Evolutionary conservation across 352 stramenopile genomes (phyloP), one percentile per base, ranked within the genome.

Genomic region (Pythium brachiatum): DNA sequence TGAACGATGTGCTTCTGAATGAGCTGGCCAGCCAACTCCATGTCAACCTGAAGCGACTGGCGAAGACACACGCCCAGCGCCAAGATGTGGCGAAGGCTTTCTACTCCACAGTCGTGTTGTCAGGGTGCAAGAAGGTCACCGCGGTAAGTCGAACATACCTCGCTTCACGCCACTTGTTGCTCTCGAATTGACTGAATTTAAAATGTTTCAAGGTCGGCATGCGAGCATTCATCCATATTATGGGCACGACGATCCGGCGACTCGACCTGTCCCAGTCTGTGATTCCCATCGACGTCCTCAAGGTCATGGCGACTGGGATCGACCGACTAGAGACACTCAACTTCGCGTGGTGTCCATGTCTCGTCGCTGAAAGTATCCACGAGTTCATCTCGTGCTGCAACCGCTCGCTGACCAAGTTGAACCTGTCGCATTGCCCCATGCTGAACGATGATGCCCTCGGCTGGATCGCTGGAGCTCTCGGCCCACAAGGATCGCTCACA

Each of bases 311-410:
- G 5, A 86, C 83, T 1, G 70, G 80, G 7, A 86, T 93, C 48
- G 72, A 87, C 25, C 55, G 55, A 23, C 69, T 93, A 1, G 78
- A 90, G 11, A 44, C 29, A 8, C 62, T 91, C 9, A 68, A 91
- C 39, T 83, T 91, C 53, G 89, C 83, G 26, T 76, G 46, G 25
- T 93, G 80, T 38, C 69, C 69, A 16, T 66, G 70, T 39, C 71
- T 94, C 25, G 70, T 75, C 21, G 79, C 72, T 47, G 81, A 91
- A 44, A 66, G 70, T 21, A 57, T 92, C 21, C 82, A 76, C 21
- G 79, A 79, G 47, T 88, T 94, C 47, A 80, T 92, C n/a, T 83
- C 76, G 1, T 92, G 84, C 57, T 89, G 82, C 60, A 89, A 73
- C 20, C 55, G 60, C 6, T 77, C 72, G 8, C 58, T 94, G 34